phyloP scores from a whole-genome alignment of 2,329 filamentous ascomycete species.

The Fusarium nodosum region DNA sequence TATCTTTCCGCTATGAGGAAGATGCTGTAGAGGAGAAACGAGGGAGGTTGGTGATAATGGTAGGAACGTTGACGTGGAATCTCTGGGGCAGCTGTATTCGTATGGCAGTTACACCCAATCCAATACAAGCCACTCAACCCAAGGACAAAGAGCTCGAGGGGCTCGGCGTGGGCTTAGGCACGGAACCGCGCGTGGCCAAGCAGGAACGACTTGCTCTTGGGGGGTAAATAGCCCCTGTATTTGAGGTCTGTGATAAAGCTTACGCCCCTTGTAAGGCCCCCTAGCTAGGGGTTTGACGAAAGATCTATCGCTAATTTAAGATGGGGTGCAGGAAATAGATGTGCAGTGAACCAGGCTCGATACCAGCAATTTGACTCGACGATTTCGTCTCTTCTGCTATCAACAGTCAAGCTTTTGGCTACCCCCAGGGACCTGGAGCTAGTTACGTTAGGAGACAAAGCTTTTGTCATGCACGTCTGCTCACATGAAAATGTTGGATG shows the following conservation, averaged over 20 bases:
- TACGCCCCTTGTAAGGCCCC: slow-evolving; percentile 14
- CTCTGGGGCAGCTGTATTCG: slow-evolving; percentile 11
- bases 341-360: not conserved
- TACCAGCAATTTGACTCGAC: not conserved
- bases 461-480: not conserved
- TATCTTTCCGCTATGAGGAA: slow-evolving; percentile 1
- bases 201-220: not conserved
- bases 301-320: not conserved
- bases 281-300: not conserved
- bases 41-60: slow-evolving; percentile 22
- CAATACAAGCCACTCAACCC: slow-evolving; percentile 14
- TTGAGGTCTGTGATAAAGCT: slow-evolving; percentile 1
- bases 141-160: slow-evolving; percentile 20
- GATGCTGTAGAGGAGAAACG: not conserved
- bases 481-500: not conserved
- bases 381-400: not conserved
- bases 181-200: slow-evolving; percentile 6
- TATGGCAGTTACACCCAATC: not conserved
- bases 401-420: not conserved
- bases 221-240: slow-evolving; percentile 6
- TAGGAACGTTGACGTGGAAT: slow-evolving; percentile 40
- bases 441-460: not conserved
- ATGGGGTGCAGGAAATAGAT: not conserved
- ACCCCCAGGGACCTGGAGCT: not conserved
- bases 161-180: slow-evolving; percentile 1